Evolutionary conservation across 352 stramenopile species (phyloP).

Genomic region (Phytophthora quininea): DNA sequence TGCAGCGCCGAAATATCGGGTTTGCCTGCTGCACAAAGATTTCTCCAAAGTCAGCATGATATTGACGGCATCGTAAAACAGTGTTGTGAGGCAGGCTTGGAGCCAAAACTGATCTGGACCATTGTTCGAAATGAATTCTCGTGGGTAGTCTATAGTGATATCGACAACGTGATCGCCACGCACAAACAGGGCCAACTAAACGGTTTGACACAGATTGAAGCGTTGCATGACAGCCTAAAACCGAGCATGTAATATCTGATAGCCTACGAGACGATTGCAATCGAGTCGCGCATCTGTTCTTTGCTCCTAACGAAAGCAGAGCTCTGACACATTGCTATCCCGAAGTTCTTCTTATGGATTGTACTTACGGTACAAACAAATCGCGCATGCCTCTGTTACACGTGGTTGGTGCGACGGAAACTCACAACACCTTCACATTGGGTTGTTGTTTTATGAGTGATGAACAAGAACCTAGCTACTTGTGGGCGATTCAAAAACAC

Average conservation of each 20-base stretch:
- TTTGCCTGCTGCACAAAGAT: background rate
- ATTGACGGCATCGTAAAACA: background rate
- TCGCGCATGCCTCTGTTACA: background rate
- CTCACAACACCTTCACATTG: background rate
- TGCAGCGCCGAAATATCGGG: background rate
- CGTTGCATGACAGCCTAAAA: background rate
- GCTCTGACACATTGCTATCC: background rate
- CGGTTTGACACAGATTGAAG: background rate
- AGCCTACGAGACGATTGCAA: background rate
- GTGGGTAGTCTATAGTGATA: background rate
- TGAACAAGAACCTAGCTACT: background rate
- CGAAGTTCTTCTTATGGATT: background rate
- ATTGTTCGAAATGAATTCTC: background rate
- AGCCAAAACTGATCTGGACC: background rate
- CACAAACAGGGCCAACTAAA: background rate
- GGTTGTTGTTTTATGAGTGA: background rate
- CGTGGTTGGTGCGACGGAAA: background rate
- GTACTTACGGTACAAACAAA: background rate
- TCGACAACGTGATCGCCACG: background rate
- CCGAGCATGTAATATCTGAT: background rate
- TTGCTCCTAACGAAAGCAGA: background rate
- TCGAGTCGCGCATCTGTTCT: too few relatives aligned
- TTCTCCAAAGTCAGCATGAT: background rate
- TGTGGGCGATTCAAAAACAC: background rate
- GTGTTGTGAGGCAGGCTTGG: background rate